Evolutionary conservation across 2,329 filamentous ascomycete species (phyloP).

Genomic region (Nemania sp.): DNA sequence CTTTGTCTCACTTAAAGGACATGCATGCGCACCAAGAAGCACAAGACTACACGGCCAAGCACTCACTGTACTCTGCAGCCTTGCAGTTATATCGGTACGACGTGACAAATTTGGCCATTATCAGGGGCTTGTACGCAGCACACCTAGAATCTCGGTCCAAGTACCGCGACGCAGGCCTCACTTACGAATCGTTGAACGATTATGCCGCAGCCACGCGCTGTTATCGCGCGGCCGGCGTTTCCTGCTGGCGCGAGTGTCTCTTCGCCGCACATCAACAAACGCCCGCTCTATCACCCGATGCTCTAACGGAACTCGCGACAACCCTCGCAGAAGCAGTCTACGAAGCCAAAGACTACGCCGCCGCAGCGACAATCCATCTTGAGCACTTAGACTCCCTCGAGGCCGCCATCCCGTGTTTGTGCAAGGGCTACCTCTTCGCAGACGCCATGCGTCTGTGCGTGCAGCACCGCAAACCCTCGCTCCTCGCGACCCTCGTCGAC

Average conservation of each 20-base stretch:
- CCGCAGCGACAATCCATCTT: conserved; percentile 77
- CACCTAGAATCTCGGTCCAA: conserved; percentile 74
- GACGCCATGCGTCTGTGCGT: conserved; percentile 82
- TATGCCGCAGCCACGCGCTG: conserved; percentile 75
- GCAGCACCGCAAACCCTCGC: conserved; percentile 59
- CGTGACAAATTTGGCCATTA: conserved; percentile 61
- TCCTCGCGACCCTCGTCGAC: conserved; percentile 74
- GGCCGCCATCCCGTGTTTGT: conserved; percentile 73
- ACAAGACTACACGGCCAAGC: conserved; percentile 74
- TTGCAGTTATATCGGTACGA: conserved; percentile 86
- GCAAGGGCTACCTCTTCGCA: conserved; percentile 83
- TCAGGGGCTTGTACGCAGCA: conserved; percentile 79
- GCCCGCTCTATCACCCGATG: conserved; percentile 61
- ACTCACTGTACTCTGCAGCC: conserved; percentile 76
- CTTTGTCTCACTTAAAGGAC: conserved; percentile 73
- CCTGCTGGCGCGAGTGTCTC: conserved; percentile 88
- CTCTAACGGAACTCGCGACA: conserved; percentile 69
- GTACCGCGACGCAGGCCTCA: conserved; percentile 84
- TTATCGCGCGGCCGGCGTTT: conserved; percentile 76
- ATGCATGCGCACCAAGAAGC: conserved; percentile 78
- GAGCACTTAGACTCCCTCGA: conserved; percentile 79
- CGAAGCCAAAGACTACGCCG: conserved; percentile 81
- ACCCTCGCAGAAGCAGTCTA: conserved; percentile 76
- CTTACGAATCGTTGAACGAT: conserved; percentile 83
- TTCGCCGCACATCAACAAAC: conserved; percentile 71